Conservation (phyloP, 805 yeast species). For the Wickerhamomyces tratensis region DNA sequence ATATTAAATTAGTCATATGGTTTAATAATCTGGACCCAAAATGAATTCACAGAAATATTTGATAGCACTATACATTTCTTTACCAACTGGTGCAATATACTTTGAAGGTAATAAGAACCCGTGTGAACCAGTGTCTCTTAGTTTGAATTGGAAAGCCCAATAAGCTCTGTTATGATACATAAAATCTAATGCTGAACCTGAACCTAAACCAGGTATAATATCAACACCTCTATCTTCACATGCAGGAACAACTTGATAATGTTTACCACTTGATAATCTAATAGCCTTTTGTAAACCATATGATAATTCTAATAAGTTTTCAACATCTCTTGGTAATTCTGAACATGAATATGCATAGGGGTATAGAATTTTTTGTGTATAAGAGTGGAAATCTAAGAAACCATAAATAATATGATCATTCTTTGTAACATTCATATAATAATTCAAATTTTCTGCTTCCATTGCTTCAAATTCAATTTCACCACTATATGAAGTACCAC, state of each 20-base stretch:
- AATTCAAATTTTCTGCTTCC: constrained; percentile 43
- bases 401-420: constrained; percentile 57
- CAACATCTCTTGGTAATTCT: constrained; percentile 67
- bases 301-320: constrained; percentile 71
- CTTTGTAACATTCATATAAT: constrained; percentile 31
- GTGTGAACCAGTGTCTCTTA: constrained; percentile 74
- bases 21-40: constrained; percentile 6
- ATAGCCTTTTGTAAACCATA: constrained; percentile 74
- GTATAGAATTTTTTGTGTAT: constrained; percentile 72
- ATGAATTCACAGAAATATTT: constrained; percentile 55
- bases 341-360: constrained; percentile 80
- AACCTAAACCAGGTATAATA: constrained; percentile 61
- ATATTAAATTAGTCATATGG: no score
- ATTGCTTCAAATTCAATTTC: constrained; percentile 58
- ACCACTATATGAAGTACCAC: constrained; percentile 81
- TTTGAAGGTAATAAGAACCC: constrained; percentile 73
- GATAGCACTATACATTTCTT: constrained; percentile 60
- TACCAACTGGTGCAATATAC: constrained; percentile 67
- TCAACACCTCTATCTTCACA: constrained; percentile 75
- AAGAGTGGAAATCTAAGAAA: constrained; percentile 75
- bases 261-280: constrained; percentile 50
- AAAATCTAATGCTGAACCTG: constrained; percentile 74
- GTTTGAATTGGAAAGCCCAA: constrained; percentile 78
- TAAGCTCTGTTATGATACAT: constrained; percentile 76
- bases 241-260: constrained; percentile 64